phyloP scores from a whole-genome alignment of 2,329 filamentous ascomycete species.

The Fusarium foetens region DNA sequence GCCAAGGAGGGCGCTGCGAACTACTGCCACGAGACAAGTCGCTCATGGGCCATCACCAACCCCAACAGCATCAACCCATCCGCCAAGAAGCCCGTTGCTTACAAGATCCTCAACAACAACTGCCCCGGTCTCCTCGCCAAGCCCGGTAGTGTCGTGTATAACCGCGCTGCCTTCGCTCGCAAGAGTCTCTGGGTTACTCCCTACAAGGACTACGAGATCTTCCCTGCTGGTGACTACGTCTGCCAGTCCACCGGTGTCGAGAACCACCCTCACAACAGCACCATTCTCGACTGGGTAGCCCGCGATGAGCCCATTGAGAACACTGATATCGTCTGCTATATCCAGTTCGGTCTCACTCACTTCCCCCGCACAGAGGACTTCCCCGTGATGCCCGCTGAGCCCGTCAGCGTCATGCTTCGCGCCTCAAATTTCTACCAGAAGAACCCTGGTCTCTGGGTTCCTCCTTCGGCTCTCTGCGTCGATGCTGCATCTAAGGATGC shows the following conservation, averaged over 20 bases:
- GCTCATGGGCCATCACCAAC: slow-evolving; percentile 93
- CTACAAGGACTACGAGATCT: slow-evolving; percentile 84
- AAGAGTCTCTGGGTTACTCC: slow-evolving; percentile 42
- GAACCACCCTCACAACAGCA: slow-evolving; percentile 67
- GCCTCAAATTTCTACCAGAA: slow-evolving; percentile 85
- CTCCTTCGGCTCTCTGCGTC: slow-evolving; percentile 59
- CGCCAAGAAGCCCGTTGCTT: slow-evolving; percentile 84
- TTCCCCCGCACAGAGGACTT: slow-evolving; percentile 92
- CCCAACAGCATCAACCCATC: slow-evolving; percentile 83
- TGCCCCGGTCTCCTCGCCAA: slow-evolving; percentile 84
- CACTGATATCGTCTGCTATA: slow-evolving; percentile 90
- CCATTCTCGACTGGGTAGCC: slow-evolving; percentile 82
- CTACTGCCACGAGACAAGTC: slow-evolving; percentile 80
- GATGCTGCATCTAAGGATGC: slow-evolving; percentile 38
- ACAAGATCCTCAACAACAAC: slow-evolving; percentile 91
- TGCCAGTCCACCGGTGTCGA: slow-evolving; percentile 83
- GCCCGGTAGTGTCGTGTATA: slow-evolving; percentile 84
- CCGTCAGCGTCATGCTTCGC: slow-evolving; percentile 81
- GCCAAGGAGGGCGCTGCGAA: slow-evolving; percentile 75
- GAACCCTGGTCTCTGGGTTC: slow-evolving; percentile 84
- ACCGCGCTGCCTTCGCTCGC: slow-evolving; percentile 85
- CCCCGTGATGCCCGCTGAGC: slow-evolving; percentile 89
- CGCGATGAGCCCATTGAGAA: slow-evolving; percentile 77
- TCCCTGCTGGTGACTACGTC: slow-evolving; percentile 87
- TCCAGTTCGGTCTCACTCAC: slow-evolving; percentile 91